Evolutionary conservation across 805 yeast genomes (phyloP), one percentile per base, ranked within the genome.

Genomic region (Cyberlindnera lachancei): DNA sequence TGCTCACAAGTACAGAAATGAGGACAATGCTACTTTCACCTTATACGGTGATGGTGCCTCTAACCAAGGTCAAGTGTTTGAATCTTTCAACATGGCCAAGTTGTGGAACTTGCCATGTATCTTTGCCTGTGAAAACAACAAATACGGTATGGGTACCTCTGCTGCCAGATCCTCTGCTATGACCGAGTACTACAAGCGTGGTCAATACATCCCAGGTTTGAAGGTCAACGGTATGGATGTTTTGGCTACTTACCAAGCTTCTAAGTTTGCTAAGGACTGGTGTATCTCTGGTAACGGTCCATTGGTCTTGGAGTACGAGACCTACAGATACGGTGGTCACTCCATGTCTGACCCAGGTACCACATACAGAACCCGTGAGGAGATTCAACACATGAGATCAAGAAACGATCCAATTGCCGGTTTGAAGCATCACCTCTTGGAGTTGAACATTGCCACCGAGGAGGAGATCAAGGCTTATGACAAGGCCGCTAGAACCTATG

Each of bases 301-400:
- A 45, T 66, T 92, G 49, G 95, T 92, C 34, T 58, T 92, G 50
- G 98, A 92, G 73, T 92, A 82, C 67, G 96, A 88, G 71, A 92
- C 98, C 52, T 92, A 92, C 71, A 83, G 98, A 75, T 92, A 92
- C 63, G 97, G 97, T 72, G 98, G 98, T 64, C 98, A 92, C 78
- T 92, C 98, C 50, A 92, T 92, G 97, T 90, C 97, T 50, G 98
- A 92, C 68, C 98, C 98, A 56, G 98, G 98, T 75, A 92, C 98
- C 63, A 92, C 98, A 48, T 92, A 92, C 80, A 83, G 98, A 78
- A 92, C 98, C 59, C 88, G 98, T 73, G 98, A 92, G 70, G 98
- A 92, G 72, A 92, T 92, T 50, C 96, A 88, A 70, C 90, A 90
- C 72, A 88, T 92, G 96, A 84, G 98, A 73, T 86, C 97, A 27